A percentile compares a stretch with the other conserved stretches of the same genome.
phyloP scores from a whole-genome alignment of 2,329 filamentous ascomycete species.

The Ascochyta rabiei region DNA sequence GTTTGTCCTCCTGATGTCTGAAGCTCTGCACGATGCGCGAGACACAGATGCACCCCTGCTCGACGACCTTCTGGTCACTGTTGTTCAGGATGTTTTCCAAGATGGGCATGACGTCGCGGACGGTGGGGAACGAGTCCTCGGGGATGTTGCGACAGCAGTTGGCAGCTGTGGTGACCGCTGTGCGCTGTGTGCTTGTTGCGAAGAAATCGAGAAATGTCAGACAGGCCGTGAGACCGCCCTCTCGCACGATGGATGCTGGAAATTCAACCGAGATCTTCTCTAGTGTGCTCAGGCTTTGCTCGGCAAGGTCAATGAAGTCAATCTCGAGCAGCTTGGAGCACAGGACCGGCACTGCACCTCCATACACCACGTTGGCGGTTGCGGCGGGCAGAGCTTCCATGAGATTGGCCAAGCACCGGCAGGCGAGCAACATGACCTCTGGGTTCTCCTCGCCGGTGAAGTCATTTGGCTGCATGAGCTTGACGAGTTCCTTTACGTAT shows the following conservation, averaged over 20 bases:
- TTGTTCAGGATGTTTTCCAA: slow-evolving; percentile 87
- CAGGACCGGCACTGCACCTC: slow-evolving; percentile 91
- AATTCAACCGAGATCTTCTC: slow-evolving; percentile 98
- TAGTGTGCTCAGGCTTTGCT: slow-evolving; percentile 93
- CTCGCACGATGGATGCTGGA: slow-evolving; percentile 90
- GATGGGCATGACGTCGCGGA: slow-evolving; percentile 95
- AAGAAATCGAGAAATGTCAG: slow-evolving; percentile 97
- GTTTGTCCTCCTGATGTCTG: slow-evolving; percentile 81
- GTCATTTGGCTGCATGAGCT: slow-evolving; percentile 89
- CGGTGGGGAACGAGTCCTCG: slow-evolving; percentile 88
- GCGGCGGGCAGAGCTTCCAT: slow-evolving; percentile 96
- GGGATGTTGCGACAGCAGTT: slow-evolving; percentile 98
- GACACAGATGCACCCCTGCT: slow-evolving; percentile 94
- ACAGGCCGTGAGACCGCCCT: slow-evolving; percentile 94
- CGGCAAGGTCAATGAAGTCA: slow-evolving; percentile 94
- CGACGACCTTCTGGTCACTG: slow-evolving; percentile 94
- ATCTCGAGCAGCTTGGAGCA: slow-evolving; percentile 96
- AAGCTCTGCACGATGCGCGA: slow-evolving; percentile 97
- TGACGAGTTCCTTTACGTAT: slow-evolving; percentile 92
- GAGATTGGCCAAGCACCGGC: slow-evolving; percentile 91
- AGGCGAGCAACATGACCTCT: slow-evolving; percentile 96
- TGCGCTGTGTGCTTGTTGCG: slow-evolving; percentile 93
- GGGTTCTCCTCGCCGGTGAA: slow-evolving; percentile 87
- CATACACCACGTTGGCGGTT: slow-evolving; percentile 94
- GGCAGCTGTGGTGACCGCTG: slow-evolving; percentile 93